Evolutionary conservation across 1,139 yeast species (phyloP).

Genomic region (Suhomyces coccinellae): DNA sequence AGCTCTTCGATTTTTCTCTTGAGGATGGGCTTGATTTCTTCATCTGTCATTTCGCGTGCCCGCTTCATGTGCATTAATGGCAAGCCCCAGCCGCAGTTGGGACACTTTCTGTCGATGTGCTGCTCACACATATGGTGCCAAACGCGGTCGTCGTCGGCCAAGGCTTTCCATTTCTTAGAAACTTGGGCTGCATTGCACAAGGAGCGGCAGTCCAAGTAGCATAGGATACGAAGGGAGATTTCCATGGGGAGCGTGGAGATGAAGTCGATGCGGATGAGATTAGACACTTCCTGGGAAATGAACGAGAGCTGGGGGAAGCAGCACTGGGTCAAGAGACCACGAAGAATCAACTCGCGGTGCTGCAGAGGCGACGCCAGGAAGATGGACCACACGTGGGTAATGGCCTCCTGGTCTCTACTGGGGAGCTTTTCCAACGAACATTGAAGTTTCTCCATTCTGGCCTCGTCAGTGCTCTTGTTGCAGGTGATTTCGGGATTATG

Average conservation of each 20-base stretch:
- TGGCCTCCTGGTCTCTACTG: constrained; percentile 64
- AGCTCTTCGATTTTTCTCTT: constrained; percentile 31
- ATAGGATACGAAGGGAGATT: constrained; percentile 76
- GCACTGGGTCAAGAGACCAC: constrained; percentile 84
- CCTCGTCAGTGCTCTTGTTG: constrained; percentile 69
- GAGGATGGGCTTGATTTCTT: constrained; percentile 27
- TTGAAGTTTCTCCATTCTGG: constrained; percentile 63
- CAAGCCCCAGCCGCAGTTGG: constrained; percentile 98
- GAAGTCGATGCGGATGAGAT: constrained; percentile 84
- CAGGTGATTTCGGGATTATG: constrained; percentile 85
- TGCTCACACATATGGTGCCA: constrained; percentile 99
- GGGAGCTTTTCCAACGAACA: constrained; percentile 58
- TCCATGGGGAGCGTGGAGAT: constrained; percentile 84
- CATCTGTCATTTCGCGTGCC: constrained; percentile 52
- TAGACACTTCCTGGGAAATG: constrained; percentile 75
- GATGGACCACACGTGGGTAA: constrained; percentile 75
- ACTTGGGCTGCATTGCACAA: constrained; percentile 94
- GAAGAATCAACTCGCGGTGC: constrained; percentile 72
- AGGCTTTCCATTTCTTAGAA: constrained; percentile 74
- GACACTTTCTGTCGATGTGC: constrained; percentile 95
- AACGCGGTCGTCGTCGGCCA: constrained; percentile 94
- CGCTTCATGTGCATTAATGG: constrained; percentile 86
- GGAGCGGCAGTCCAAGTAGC: constrained; percentile 88
- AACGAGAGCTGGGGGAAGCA: constrained; percentile 92
- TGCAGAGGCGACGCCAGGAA: constrained; percentile 69